Evolutionary conservation across 208 protist genomes (phyloP).

Genomic region (Wallacemonas sp.): DNA sequence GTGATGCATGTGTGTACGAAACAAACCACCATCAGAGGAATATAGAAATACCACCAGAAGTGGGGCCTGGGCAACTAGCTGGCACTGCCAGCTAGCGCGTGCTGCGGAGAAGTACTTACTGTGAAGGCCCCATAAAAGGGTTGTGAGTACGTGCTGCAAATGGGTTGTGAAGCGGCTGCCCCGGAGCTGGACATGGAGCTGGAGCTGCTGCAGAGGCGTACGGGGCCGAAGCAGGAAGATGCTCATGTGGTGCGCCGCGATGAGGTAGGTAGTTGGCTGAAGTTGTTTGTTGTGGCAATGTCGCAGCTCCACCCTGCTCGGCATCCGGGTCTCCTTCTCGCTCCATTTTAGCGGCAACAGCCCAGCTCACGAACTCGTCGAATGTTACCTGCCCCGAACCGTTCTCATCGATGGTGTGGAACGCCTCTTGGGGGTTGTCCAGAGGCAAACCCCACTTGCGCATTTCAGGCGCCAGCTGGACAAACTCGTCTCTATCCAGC

Average conservation of each 20-base stretch:
- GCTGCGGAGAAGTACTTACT: too few relatives aligned
- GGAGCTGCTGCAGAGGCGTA: neutral
- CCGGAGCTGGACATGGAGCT: neutral
- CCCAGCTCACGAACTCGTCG: slow-evolving; percentile 53
- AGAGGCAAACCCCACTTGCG: slow-evolving; percentile 37
- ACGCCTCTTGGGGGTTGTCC: slow-evolving; percentile 24
- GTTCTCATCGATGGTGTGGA: slow-evolving; percentile 50
- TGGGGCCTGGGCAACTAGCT: too few relatives aligned
- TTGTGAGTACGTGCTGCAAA: neutral
- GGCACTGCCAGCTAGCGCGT: too few relatives aligned
- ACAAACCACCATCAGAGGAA: too few relatives aligned
- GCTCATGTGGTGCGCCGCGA: too few relatives aligned
- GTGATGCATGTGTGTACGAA: too few relatives aligned
- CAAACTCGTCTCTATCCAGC: slow-evolving; percentile 47
- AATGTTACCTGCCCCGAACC: slow-evolving; percentile 44
- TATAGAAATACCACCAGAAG: too few relatives aligned
- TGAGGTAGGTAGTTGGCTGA: too few relatives aligned
- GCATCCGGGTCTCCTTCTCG: slow-evolving; percentile 27
- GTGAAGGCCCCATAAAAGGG: too few relatives aligned
- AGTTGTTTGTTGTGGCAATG: too few relatives aligned
- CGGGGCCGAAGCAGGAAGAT: too few relatives aligned
- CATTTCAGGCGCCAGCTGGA: slow-evolving; percentile 24
- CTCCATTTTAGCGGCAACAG: slow-evolving; percentile 28
- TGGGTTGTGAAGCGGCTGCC: neutral
- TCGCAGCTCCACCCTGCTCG: too few relatives aligned